These are phyloP conservation scores for Cicer judaicum DNA, from an alignment of 306 rosid species.

Conservation along the genomic window DNA sequence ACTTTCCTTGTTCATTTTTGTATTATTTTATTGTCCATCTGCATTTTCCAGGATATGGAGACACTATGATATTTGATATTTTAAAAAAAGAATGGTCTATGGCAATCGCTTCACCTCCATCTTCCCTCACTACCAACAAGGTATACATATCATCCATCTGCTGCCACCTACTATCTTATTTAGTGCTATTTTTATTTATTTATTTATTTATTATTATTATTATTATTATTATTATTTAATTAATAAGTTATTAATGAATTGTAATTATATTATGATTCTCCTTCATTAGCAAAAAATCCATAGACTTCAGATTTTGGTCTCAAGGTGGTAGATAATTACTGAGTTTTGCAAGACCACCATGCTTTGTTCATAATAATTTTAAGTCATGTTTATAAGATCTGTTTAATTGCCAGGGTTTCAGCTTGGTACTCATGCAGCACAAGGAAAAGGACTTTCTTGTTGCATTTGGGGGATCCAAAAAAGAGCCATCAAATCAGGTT, in stretches of 20 bases:
- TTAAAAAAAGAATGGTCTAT: conserved; percentile 80
- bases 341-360: conserved; percentile 10
- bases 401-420: conserved; percentile 75
- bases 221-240: background rate
- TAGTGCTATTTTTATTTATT: conserved; percentile 15
- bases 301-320: conserved; percentile 14
- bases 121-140: conserved; percentile 76
- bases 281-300: conserved; percentile 18
- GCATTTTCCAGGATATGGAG: conserved; percentile 69
- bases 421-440: conserved; percentile 77
- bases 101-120: conserved; percentile 67
- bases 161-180: conserved; percentile 14
- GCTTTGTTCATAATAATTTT: conserved; percentile 31
- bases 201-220: background rate
- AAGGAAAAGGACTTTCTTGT: conserved; percentile 93
- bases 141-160: conserved; percentile 21
- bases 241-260: background rate
- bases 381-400: conserved; percentile 15
- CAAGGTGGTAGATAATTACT: background rate
- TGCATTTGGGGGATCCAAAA: conserved; percentile 93
- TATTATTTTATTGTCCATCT: conserved; percentile 7
- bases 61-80: conserved; percentile 84
- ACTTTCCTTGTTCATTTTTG: conserved; percentile 15
- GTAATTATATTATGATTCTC: background rate
- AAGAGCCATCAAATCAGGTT: conserved; percentile 94